Base-by-base conservation (phyloP, 768 basidiomycete genomes). In the Russula compacta region DNA sequence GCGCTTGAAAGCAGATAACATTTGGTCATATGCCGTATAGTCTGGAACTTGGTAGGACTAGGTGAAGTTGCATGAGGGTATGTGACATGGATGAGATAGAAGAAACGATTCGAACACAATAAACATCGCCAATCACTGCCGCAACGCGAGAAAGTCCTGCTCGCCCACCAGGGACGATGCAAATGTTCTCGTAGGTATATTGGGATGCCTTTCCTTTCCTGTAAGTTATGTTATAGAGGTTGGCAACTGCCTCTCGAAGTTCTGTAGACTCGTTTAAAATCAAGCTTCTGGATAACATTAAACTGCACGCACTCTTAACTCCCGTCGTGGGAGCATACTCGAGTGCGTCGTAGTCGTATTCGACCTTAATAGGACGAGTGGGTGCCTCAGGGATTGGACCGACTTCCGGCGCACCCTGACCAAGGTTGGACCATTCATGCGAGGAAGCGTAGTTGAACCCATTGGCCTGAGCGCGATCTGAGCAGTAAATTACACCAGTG, bases 321-420 rank as follows among this genome's bases (percentile, higher is more conserved):
- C 94, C 94, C 0, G 92, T 89, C 6, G 95, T 95, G 0, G 95
- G 93, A 3, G 91, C 94, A 68, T 97, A 97, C 72, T 95, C 92
- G 64, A 89, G 75, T 35, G 85, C 83, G 67, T 92, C 92, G 39
- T 78, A 63, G 10, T 86, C 83, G 59, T 93, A 68, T 35, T 81
- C 74, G 62, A 95, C 83, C 19, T 78, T 77, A 7, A 79, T 78
- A 0, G 85, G 86, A 52, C 90, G 83, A 44, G 78, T 71, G 0
- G 85, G 80, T 2, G 88, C 89, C 58, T 82, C 80, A 10, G 92
- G 92, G 48, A 95, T 84, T 2, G 82, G 83, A 0, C 93, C 93
- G 4, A 92, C 87, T 73, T 93, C 92, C 8, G 92, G 92, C 15
- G 91, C 90, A 46, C 89, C 91, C 74, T 95, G 92, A n/a, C 94